Percentiles rank a stretch among this genome's conserved stretches.
These are phyloP conservation scores for Rosa hybrid DNA, from an alignment of 331 rosid species.

Conservation along the genomic window DNA sequence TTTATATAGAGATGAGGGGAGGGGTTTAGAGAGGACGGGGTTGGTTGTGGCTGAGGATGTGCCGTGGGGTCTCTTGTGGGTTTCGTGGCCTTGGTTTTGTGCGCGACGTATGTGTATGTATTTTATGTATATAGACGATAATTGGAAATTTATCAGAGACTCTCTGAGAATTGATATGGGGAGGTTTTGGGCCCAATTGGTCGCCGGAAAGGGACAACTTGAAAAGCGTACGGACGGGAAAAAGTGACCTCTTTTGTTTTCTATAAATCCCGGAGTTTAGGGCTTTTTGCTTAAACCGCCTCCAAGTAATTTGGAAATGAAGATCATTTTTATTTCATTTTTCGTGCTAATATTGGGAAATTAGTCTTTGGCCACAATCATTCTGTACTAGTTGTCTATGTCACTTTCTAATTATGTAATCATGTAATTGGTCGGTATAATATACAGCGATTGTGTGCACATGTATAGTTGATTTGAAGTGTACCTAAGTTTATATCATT, in stretches of 20 bases:
- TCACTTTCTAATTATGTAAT: too few relatives aligned
- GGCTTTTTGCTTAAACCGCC: not conserved
- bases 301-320: not conserved
- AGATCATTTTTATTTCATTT: not conserved
- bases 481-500: too few relatives aligned
- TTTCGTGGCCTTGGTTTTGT: constrained; percentile 16
- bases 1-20: constrained; percentile 22
- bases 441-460: too few relatives aligned
- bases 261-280: not conserved
- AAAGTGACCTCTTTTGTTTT: not conserved
- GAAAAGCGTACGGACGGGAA: not conserved
- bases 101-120: not conserved
- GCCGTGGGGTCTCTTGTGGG: constrained; percentile 13
- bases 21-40: not conserved
- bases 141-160: not conserved
- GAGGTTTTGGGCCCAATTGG: not conserved
- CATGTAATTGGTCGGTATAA: too few relatives aligned
- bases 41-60: constrained; percentile 29
- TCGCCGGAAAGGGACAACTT: not conserved
- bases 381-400: too few relatives aligned
- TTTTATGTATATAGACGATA: not conserved
- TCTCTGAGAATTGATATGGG: not conserved
- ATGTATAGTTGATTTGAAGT: too few relatives aligned
- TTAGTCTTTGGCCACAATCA: not conserved
- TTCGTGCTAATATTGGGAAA: not conserved